These are phyloP conservation scores for Pilobolus umbonatus DNA, from an alignment of 192 early-diverging fungal species.

Conservation along the genomic window DNA sequence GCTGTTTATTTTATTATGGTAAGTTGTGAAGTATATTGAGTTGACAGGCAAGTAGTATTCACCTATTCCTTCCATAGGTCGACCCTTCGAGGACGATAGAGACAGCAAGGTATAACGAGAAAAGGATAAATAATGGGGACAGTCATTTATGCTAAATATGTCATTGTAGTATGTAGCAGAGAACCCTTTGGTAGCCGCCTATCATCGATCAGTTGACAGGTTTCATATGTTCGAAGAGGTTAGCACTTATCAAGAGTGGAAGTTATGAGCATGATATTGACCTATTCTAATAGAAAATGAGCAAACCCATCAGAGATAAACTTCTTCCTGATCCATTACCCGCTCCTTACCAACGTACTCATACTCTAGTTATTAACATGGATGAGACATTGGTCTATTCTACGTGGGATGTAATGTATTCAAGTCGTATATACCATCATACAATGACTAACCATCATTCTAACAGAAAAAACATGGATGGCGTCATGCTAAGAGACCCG, in stretches of 20 bases:
- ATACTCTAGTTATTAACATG: constrained; percentile 93
- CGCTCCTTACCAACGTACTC: constrained; percentile 77
- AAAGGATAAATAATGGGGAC: background rate
- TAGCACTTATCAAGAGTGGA: constrained; percentile 22
- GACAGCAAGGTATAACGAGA: constrained; percentile 27
- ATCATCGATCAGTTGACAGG: constrained; percentile 28
- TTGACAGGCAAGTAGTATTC: background rate
- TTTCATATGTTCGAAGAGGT: constrained; percentile 27
- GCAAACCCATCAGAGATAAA: constrained; percentile 77
- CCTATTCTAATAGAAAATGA: constrained; percentile 36
- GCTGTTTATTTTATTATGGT: constrained; percentile 44
- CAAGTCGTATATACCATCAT: background rate
- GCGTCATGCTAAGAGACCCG: constrained; percentile 94
- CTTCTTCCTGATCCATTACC: constrained; percentile 89
- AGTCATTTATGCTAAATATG: background rate
- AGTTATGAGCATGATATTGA: constrained; percentile 18
- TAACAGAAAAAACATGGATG: constrained; percentile 88
- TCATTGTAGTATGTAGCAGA: constrained; percentile 25
- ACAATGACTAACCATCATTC: no score
- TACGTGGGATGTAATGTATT: constrained; percentile 74
- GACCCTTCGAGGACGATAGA: constrained; percentile 33
- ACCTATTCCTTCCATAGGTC: constrained; percentile 11
- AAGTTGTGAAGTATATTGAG: background rate
- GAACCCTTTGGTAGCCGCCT: constrained; percentile 26
- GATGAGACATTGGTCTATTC: constrained; percentile 91